phyloP scores from a whole-genome alignment of 2,329 filamentous ascomycete species.

The Cytospora paraplurivora region DNA sequence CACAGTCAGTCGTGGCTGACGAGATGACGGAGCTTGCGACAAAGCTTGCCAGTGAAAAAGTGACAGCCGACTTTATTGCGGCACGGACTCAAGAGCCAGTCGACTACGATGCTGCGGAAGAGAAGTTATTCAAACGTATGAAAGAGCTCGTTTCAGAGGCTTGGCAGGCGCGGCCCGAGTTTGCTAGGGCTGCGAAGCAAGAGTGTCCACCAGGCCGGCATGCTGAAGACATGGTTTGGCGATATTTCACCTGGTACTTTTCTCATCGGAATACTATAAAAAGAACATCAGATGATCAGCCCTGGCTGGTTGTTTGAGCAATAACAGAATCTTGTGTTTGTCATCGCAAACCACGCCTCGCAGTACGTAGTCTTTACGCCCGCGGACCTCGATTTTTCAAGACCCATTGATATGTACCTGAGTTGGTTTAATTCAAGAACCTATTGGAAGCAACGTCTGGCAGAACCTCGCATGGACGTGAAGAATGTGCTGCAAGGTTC shows the following conservation, averaged over 20 bases:
- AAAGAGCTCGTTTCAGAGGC: background rate
- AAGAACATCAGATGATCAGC: background rate
- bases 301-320: constrained; percentile 3
- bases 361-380: background rate
- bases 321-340: too few species aligned
- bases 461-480: too few species aligned
- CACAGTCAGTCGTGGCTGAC: background rate
- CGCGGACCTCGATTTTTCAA: background rate
- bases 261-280: background rate
- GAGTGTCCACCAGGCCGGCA: background rate
- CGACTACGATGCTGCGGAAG: background rate
- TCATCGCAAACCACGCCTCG: background rate
- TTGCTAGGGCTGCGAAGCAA: background rate
- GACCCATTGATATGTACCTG: background rate
- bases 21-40: constrained; percentile 5
- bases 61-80: background rate
- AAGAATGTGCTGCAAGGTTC: too few species aligned
- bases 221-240: background rate
- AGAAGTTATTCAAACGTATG: background rate
- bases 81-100: background rate
- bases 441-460: too few species aligned
- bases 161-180: background rate
- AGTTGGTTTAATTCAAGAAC: too few species aligned
- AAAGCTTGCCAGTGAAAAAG: constrained; percentile 1
- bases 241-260: background rate